Evolutionary conservation across 306 rosid genomes (phyloP).

Genomic region (Quercus variabilis): DNA sequence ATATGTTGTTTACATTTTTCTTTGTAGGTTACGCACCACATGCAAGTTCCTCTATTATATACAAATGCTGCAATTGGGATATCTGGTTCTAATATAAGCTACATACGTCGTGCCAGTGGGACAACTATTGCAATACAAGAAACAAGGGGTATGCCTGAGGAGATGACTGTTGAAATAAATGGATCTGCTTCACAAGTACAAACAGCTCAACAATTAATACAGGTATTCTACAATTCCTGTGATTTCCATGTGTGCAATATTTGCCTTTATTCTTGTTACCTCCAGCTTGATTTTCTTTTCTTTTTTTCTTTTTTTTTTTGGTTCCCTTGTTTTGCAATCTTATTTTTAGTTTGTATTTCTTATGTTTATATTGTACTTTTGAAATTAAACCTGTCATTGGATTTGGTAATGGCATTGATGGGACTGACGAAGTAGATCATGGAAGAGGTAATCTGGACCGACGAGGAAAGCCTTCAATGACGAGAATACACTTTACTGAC

Average conservation of each 20-base stretch:
- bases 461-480: too few species aligned
- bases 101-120: constrained; percentile 61
- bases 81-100: constrained; percentile 56
- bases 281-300: not conserved
- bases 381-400: not conserved
- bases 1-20: constrained; percentile 4
- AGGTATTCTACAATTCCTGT: constrained; percentile 34
- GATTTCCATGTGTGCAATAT: not conserved
- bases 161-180: constrained; percentile 61
- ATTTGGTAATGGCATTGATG: not conserved
- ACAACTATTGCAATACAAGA: constrained; percentile 64
- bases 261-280: not conserved
- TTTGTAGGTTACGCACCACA: constrained; percentile 55
- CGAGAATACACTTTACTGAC: too few species aligned
- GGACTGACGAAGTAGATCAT: too few species aligned
- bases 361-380: not conserved
- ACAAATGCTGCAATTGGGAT: constrained; percentile 64
- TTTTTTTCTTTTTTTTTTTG: not conserved
- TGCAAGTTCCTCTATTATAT: constrained; percentile 60
- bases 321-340: not conserved
- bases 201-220: constrained; percentile 54
- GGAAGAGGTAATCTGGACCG: too few species aligned
- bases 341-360: not conserved
- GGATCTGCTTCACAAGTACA: constrained; percentile 57
- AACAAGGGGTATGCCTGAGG: constrained; percentile 61